A percentile compares a stretch with the other conserved stretches of the same genome.
phyloP scores from a whole-genome alignment of 371 early-diverging fungal species.

The Encephalitozoon cuniculi region DNA sequence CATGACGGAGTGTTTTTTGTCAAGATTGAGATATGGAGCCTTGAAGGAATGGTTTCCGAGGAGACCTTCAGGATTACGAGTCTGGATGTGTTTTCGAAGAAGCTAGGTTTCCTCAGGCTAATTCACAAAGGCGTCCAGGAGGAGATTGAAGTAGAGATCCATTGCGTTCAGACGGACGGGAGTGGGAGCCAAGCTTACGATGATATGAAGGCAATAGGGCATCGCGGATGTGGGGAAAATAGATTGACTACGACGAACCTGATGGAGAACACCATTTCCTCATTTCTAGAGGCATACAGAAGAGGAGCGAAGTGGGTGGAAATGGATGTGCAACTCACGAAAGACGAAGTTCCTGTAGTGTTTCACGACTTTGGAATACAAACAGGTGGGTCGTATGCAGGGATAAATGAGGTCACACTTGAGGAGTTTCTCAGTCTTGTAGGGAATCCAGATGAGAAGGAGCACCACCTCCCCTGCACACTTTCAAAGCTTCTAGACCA shows the following conservation, averaged over 20 bases:
- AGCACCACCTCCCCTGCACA: slow-evolving; percentile 63
- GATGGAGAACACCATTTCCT: slow-evolving; percentile 84
- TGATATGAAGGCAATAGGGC: slow-evolving; percentile 65
- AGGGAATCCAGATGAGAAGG: slow-evolving; percentile 36
- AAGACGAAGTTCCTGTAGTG: slow-evolving; percentile 75
- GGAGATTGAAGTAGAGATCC: background rate
- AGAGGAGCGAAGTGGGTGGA: slow-evolving; percentile 81
- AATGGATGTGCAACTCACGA: slow-evolving; percentile 86
- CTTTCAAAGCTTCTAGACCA: slow-evolving; percentile 62
- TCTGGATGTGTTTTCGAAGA: background rate
- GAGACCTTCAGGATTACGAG: background rate
- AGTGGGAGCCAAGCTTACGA: background rate
- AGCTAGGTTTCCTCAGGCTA: background rate
- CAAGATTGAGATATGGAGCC: background rate
- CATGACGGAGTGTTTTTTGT: background rate
- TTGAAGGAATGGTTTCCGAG: background rate
- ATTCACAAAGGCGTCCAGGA: background rate
- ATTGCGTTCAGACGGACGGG: background rate
- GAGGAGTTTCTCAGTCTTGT: slow-evolving; percentile 5
- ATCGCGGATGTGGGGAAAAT: slow-evolving; percentile 73
- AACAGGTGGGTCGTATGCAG: background rate
- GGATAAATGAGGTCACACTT: background rate
- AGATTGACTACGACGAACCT: slow-evolving; percentile 63
- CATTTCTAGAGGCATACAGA: slow-evolving; percentile 74
- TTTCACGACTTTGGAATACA: slow-evolving; percentile 82